Base-by-base conservation (phyloP, 257 asterid species). In the Solanum piurae region DNA sequence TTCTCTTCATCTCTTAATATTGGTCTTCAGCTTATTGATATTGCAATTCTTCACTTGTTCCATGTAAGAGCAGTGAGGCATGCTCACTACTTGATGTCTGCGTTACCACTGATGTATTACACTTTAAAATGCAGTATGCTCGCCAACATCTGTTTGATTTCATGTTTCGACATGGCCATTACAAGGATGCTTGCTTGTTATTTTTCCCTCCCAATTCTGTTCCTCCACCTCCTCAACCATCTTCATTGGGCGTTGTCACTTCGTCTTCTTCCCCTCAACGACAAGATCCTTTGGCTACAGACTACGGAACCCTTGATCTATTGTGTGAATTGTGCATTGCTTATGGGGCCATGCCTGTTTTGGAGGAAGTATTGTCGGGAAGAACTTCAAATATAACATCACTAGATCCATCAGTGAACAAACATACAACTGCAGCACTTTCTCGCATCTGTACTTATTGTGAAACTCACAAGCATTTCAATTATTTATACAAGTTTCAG, bases 111-210 rank as follows among this genome's bases (percentile, higher is more conserved):
- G 49, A 86, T 71, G 42, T 84, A 77, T 73, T 36, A 83, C 46
- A 31, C 86, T 83, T 89, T 77, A 37, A 87, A 74, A 92, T 93
- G 94, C 98, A 97, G 99, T 95, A 94, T 89, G 98, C 96, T 90
- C 98, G 95, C 60, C 98, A 94, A 91, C 96, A 95, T 92, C 84
- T 97, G 94, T 98, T 97, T 88, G 90, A 89, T 89, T 97, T 95
- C 93, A 94, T 97, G 98, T 95, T 97, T 92, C 93, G 93, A 93
- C 99, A 97, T 91, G 99, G 98, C 44, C 94, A 95, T 85, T 97
- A 91, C 85, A 91, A 92, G 91, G 99, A 97, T 88, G 98, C 98
- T 68, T 95, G 98, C 93, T 90, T 92, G 88, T 91, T 97, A 89
- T 95, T 95, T 91, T 95, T 97, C 85, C 98, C 99, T 87, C 91